A percentile compares a stretch with the other conserved stretches of the same genome.
phyloP scores from a whole-genome alignment of 257 asterid genomes.

The Solanum megistacrolobum region DNA sequence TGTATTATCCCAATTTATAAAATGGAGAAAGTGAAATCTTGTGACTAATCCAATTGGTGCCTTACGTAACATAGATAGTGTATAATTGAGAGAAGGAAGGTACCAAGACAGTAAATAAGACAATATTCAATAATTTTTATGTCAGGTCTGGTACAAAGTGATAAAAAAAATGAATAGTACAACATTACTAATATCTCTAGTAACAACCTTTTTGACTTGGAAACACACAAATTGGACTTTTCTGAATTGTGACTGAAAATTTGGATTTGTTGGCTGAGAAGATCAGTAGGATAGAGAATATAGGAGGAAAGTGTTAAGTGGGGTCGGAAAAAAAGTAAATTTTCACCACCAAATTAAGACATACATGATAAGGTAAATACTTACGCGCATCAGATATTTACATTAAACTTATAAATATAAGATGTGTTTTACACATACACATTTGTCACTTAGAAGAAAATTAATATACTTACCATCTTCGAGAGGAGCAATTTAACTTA shows the following conservation, averaged over 20 bases:
- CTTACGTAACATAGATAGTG: background rate
- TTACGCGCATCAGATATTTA: too few relatives aligned
- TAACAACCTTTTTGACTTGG: background rate
- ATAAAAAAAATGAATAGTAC: background rate
- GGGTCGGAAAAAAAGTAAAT: too few relatives aligned
- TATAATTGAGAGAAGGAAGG: background rate
- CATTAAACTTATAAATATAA: too few relatives aligned
- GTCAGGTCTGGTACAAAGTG: background rate
- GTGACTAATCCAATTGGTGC: background rate
- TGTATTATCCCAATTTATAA: background rate
- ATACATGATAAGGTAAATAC: too few relatives aligned
- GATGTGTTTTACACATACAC: too few relatives aligned
- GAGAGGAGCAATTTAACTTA: too few relatives aligned
- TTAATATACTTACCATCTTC: too few relatives aligned
- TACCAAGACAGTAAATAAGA: background rate
- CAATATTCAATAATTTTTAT: background rate
- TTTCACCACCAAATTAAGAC: too few relatives aligned
- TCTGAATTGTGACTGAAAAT: background rate
- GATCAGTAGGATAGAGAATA: too few relatives aligned
- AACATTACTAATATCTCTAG: background rate
- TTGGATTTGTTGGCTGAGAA: too few relatives aligned
- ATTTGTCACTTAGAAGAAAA: too few relatives aligned
- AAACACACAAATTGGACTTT: background rate
- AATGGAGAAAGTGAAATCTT: background rate
- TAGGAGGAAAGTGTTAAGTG: too few relatives aligned